Percentiles rank a stretch among this genome's conserved stretches.
Conservation (phyloP, 768 basidiomycete species). For the Suillus fuscotomentosus region DNA sequence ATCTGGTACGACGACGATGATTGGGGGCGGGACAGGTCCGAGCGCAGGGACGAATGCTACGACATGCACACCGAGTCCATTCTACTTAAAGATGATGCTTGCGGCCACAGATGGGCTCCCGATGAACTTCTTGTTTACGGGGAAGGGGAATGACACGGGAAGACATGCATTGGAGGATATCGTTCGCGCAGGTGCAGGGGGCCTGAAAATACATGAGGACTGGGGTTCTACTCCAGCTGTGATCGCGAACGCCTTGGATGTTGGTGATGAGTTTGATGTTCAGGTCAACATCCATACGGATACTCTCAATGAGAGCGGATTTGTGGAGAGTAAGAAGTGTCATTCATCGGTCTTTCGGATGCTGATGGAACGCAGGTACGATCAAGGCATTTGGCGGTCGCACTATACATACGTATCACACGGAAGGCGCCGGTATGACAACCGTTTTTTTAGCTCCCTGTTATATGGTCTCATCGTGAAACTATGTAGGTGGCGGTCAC, state of each 20-base stretch:
- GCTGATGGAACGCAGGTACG: constrained; percentile 52
- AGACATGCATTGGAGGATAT: constrained; percentile 74
- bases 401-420: constrained; percentile 97
- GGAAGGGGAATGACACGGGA: constrained; percentile 93
- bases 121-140: constrained; percentile 93
- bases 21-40: constrained; percentile 96
- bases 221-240: constrained; percentile 91
- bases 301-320: constrained; percentile 96
- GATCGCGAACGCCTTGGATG: constrained; percentile 72
- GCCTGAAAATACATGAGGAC: constrained; percentile 96
- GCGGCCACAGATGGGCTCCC: constrained; percentile 86
- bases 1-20: constrained; percentile 86
- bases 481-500: constrained; percentile 75
- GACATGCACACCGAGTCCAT: constrained; percentile 86
- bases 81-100: constrained; percentile 90
- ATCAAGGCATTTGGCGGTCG: constrained; percentile 86
- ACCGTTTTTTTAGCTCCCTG: background rate
- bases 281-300: constrained; percentile 98
- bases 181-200: constrained; percentile 79
- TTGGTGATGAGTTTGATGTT: constrained; percentile 91
- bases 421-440: constrained; percentile 81
- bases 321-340: constrained; percentile 76
- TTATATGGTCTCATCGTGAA: background rate
- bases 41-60: constrained; percentile 89
- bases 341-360: background rate